Percentiles rank a stretch among this genome's conserved stretches.
phyloP scores from a whole-genome alignment of 805 yeast species.

The Candida germanica region DNA sequence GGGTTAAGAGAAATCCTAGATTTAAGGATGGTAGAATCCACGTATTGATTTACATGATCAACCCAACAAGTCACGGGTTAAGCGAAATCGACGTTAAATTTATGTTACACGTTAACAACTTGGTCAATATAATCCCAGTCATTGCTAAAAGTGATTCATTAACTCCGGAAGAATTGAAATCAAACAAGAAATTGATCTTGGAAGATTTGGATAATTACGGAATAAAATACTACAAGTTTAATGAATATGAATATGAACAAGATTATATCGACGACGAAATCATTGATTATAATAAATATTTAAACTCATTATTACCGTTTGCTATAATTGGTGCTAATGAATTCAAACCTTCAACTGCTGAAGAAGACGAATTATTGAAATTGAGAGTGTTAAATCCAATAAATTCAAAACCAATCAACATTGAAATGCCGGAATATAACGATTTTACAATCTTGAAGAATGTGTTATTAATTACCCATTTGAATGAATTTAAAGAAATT shows the following conservation, averaged over 20 bases:
- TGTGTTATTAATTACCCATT: conserved; percentile 75
- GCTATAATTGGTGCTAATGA: conserved; percentile 69
- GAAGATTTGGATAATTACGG: conserved; percentile 72
- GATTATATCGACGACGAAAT: conserved; percentile 59
- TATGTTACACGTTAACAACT: conserved; percentile 38
- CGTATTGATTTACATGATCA: conserved; percentile 46
- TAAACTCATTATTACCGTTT: conserved; percentile 64
- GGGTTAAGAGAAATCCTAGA: conserved; percentile 81
- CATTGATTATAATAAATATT: conserved; percentile 60
- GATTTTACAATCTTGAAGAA: conserved; percentile 81
- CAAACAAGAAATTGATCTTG: conserved; percentile 69
- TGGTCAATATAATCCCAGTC: conserved; percentile 43
- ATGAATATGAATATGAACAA: conserved; percentile 54
- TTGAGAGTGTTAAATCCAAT: conserved; percentile 48
- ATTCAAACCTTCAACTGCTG: conserved; percentile 40
- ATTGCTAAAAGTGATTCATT: conserved; percentile 44
- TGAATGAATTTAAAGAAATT: conserved; percentile 82
- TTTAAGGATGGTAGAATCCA: conserved; percentile 84
- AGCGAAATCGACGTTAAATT: conserved; percentile 41
- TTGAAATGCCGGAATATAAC: conserved; percentile 69
- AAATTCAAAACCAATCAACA: conserved; percentile 55
- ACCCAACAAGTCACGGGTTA: conserved; percentile 46
- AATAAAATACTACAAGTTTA: conserved; percentile 71
- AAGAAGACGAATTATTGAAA: conserved; percentile 43
- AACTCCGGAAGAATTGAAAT: conserved; percentile 45